Base-by-base conservation (phyloP, 73 alveolate species). In the Stentor coeruleus region DNA sequence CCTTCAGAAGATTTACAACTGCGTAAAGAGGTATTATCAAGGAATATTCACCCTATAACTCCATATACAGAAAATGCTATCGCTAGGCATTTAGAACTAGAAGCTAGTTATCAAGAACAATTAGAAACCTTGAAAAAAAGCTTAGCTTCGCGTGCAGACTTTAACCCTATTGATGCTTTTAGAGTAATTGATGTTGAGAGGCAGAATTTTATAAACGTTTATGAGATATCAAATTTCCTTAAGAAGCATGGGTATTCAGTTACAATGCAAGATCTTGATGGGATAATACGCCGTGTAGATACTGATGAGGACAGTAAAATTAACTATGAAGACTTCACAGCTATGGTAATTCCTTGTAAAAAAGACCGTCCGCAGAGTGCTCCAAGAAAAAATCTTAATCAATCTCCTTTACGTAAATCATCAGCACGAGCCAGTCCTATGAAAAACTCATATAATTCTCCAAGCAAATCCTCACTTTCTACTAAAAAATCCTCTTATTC, bases 281-380 rank as follows among this genome's bases (percentile, higher is more conserved):
- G 88, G 3, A 74, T 89, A 30, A 74, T 89, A 30, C 85, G 95
- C 49, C 59, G 95, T 20, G 58, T 84, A 6, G 95, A 89, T 59
- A 58, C 84, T 3, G 95, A 89, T 37, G 82, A 86, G 0, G 95
- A 89, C 79, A 88, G 80, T 35, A 59, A 49, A 39, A 6, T 89
- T 0, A 77, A 88, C 3, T 89, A 74, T 49, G 66, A 81, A 49
- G 95, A 89, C 20, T 89, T 89, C 39, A 39, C 15, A 1, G 30
- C 58, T 20, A 41, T 66, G 58, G 83, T 75, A 28, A 81, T 58
- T 36, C 38, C 59, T 15, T n/a, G n/a, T 15, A 55, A 55, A 55
- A 55, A n/a, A n/a, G 15, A 55, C 72, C 20, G 72, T 55, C n/a
- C n/a, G n/a, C n/a, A n/a, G n/a, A 20, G 28, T 11, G 6, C 66